Evolutionary conservation across 768 basidiomycete species (phyloP), one percentile per base, ranked within the genome.

Genomic region (Rubroboletus pulcherrimus): DNA sequence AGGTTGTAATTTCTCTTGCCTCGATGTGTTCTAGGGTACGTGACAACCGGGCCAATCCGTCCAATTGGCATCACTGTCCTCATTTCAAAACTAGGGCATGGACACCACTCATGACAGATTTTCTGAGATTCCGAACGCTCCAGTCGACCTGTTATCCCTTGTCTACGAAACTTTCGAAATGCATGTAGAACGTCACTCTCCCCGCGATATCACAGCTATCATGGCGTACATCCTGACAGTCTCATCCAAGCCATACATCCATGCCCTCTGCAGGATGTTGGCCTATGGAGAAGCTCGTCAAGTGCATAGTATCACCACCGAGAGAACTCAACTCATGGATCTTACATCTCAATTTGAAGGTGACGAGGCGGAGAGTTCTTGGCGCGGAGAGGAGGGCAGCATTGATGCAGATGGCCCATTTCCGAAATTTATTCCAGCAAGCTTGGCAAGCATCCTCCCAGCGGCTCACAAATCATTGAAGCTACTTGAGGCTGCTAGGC

Each of bases 381-480:
- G 75, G 37, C 67, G 71, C 3, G 72, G 73, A 9, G 71, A 74
- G 14, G 76, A 75, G 35, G 72, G 73, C n/a, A 71, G 74, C 17
- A 66, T 75, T 12, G 73, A 56, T 66, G 73, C 60, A 43, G 74
- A 74, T 38, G 72, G 75, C 4, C 67, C 70, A 7, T 86, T 84
- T 60, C 91, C 91, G 0, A 69, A 70, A 5, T 93, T 93, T 68
- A 81, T 93, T 55, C 78, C 81, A 4, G 58, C 61, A 6, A 74
- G 74, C 12, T 68, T 87, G 30, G 71, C 80, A 7, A 74, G 78
- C 43, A 75, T 81, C 7, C 70, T 93, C 4, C 78, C 82, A 12
- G 80, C 81, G 4, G 89, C 89, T 1, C 82, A 81, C 57, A 85
- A 81, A 61, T 92, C 91, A 0, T 70, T 93, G 10, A 75, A 79